Base-by-base conservation (phyloP, 805 yeast species). In the Sugiyamaella lignohabitans region DNA sequence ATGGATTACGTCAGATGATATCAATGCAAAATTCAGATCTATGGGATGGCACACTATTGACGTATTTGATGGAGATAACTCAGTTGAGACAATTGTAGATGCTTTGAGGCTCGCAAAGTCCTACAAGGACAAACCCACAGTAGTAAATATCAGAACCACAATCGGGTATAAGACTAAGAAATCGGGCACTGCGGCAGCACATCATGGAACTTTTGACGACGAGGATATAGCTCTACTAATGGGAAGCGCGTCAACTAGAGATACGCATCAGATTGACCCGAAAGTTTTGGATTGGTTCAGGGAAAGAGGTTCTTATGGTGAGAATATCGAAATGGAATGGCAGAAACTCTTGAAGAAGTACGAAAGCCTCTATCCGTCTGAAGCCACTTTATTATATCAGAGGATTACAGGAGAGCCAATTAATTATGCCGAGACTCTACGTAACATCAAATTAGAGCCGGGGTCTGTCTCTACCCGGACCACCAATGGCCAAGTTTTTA, bases 1-100 rank as follows among this genome's bases (percentile, higher is more conserved):
- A 36, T 53, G 17, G 20, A 59, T 66, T 30, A 59, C 63, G 46
- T 55, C 65, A 19, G 72, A 68, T 46, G 57, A 66, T 45, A 57
- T 66, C 16, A 54, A 54, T 46, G 62, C 55, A 17, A 67, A 67
- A 47, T 61, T 68, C 45, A 47, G 46, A 24, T 69, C 72, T 18
- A 58, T 59, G 38, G 65, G 67, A 36, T 68, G 68, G 68, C 53
- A 66, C 24, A 68, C 67, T 10, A 54, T 66, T 38, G 71, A 67
- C 32, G 56, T 68, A 17, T 42, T 48, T 42, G 60, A 67, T 43
- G 71, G 70, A 18, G 60, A 60, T 32, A 51, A 54, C 44, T 62
- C 61, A 46, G 55, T 68, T 18, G 59, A 53, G 18, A 60, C 52
- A 5, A 59, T 68, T 40, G 60, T 60, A 5, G 55, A 56, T 35